Base-by-base conservation (phyloP, 805 yeast species). In the Nakazawaea peltata region DNA sequence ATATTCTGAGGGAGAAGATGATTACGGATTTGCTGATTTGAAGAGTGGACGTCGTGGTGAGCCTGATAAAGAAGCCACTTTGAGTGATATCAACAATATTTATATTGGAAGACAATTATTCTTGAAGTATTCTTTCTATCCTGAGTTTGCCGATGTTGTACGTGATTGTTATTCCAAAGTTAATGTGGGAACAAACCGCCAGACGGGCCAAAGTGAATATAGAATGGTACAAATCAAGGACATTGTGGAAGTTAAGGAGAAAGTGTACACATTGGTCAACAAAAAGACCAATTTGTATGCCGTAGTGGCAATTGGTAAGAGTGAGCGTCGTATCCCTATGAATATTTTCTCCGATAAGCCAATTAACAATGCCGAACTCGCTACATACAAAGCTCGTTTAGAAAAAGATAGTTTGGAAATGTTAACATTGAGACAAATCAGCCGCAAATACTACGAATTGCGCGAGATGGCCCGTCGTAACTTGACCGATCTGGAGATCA, bases 201-300 rank as follows among this genome's bases (percentile, higher is more conserved):
- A 75, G 30, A 71, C 77, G 10, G 74, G 80, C 21, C 63, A 66
- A 48, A 71, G 80, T 9, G 71, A 74, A 35, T 90, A 92, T 58
- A 71, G 97, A 48, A 71, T 90, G 74, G 94, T 90, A 32, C 80
- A 74, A 51, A 76, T 92, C 29, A 81, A 78, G 45, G 80, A 73
- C 36, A 72, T 82, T 7, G 71, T 69, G 18, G 57, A 62, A 32
- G 67, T 67, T 2, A 57, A 55, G 25, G 61, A 59, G 5, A 63
- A 58, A 37, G 59, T 63, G 9, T 73, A 73, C 47, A 54, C 53
- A 24, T 45, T 73, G 29, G 56, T 62, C 13, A 63, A 57, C 18
- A 60, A 56, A 36, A 65, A 63, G 42, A 65, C 69, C 39, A 72
- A 70, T 43, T 54, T 67, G 11, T 77, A 72, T 44, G 65, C 90